These are phyloP conservation scores for Lactarius vividus DNA, from an alignment of 768 basidiomycete species.

Conservation along the genomic window DNA sequence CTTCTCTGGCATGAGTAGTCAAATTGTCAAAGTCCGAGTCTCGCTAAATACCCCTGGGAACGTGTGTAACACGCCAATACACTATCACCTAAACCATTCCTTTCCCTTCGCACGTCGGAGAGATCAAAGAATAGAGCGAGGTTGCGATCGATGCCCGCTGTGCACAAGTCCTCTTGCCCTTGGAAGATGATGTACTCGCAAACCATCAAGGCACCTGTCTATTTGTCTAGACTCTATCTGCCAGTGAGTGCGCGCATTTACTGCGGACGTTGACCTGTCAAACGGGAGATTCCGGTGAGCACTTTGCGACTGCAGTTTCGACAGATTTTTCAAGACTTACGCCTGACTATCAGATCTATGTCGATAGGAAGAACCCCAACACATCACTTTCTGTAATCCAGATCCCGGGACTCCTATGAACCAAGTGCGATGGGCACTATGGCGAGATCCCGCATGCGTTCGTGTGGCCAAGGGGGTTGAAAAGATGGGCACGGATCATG, in stretches of 20 bases:
- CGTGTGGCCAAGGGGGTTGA: neutral
- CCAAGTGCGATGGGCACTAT: neutral
- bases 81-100: neutral
- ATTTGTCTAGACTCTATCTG: neutral
- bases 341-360: neutral
- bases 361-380: neutral
- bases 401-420: neutral
- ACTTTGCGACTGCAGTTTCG: neutral
- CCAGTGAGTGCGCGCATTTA: neutral
- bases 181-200: neutral
- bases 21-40: neutral
- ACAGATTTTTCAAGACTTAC: neutral
- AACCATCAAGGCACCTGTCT: neutral
- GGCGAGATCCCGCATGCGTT: neutral
- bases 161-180: neutral
- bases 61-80: neutral
- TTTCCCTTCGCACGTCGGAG: neutral
- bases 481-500: neutral
- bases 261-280: neutral
- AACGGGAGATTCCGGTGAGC: neutral
- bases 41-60: neutral
- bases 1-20: neutral
- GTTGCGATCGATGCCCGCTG: neutral
- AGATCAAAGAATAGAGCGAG: neutral
- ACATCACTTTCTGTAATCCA: neutral